phyloP scores from a whole-genome alignment of 2,329 filamentous ascomycete genomes.

The Verticillium albo-atrum region DNA sequence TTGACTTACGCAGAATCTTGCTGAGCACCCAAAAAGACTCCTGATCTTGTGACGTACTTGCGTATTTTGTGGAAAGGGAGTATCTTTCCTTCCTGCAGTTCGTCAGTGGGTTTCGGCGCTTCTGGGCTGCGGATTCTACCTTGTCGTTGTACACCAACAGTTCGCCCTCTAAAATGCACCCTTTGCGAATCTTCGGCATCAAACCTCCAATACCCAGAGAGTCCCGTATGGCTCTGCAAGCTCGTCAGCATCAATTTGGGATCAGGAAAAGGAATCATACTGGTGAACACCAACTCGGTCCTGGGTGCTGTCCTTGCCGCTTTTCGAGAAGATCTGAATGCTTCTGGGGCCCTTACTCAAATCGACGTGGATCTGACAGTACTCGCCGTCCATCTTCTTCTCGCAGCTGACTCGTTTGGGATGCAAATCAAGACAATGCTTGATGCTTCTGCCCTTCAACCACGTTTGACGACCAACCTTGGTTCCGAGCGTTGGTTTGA shows the following conservation, averaged over 20 bases:
- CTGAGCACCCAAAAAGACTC: constrained; percentile 61
- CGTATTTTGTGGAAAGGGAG: constrained; percentile 78
- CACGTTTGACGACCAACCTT: constrained; percentile 63
- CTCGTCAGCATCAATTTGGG: constrained; percentile 9
- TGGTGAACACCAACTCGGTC: constrained; percentile 60
- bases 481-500: constrained; percentile 53
- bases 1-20: constrained; percentile 61
- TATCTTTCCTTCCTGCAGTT: constrained; percentile 49
- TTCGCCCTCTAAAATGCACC: constrained; percentile 81
- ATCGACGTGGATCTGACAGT: constrained; percentile 83
- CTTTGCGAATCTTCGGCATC: constrained; percentile 53
- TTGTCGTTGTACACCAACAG: constrained; percentile 71
- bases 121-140: constrained; percentile 21
- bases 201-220: constrained; percentile 58
- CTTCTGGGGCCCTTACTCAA: constrained; percentile 46
- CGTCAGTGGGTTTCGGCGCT: constrained; percentile 11
- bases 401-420: constrained; percentile 66
- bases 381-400: constrained; percentile 83
- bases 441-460: constrained; percentile 65
- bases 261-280: constrained; percentile 25
- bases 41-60: constrained; percentile 72
- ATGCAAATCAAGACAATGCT: constrained; percentile 67
- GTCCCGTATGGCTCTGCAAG: constrained; percentile 49
- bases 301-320: constrained; percentile 79
- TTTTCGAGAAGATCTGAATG: constrained; percentile 87